phyloP scores from a whole-genome alignment of 148 eudicot species.

The Rhododendron molle region DNA sequence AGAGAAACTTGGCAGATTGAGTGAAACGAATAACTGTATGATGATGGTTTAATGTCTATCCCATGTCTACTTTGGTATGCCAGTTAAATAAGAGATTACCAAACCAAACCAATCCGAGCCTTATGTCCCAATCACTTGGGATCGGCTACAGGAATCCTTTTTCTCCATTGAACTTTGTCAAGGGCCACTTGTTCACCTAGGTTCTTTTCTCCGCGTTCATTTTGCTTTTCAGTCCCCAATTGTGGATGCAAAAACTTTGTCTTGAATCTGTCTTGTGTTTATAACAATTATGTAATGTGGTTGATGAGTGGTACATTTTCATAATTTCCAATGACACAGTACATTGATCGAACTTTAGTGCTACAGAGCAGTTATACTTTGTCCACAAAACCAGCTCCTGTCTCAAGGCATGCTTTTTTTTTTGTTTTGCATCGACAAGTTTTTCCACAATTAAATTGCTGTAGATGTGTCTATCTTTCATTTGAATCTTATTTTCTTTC shows the following conservation, averaged over 20 bases:
- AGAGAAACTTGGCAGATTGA: neutral
- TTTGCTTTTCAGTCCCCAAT: neutral
- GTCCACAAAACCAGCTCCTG: neutral
- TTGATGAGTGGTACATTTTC: neutral
- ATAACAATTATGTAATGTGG: neutral
- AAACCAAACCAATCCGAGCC: too few relatives aligned
- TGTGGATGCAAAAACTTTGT: neutral
- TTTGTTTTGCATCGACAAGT: neutral
- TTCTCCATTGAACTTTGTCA: too few relatives aligned
- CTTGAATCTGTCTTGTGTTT: neutral
- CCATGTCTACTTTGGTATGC: neutral
- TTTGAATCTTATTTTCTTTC: neutral
- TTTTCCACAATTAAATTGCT: neutral
- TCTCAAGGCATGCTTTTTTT: slow-evolving; percentile 30
- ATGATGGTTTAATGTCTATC: neutral
- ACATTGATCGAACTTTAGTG: neutral
- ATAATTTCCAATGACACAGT: neutral
- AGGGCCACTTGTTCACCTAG: too few relatives aligned
- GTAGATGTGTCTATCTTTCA: neutral
- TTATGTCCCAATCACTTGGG: too few relatives aligned
- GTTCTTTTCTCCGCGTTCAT: neutral
- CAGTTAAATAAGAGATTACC: neutral
- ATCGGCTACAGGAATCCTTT: too few relatives aligned
- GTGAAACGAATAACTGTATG: neutral
- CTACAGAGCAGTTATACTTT: neutral